phyloP scores from a whole-genome alignment of 23 red algal species.

The Agarophyton chilense region DNA sequence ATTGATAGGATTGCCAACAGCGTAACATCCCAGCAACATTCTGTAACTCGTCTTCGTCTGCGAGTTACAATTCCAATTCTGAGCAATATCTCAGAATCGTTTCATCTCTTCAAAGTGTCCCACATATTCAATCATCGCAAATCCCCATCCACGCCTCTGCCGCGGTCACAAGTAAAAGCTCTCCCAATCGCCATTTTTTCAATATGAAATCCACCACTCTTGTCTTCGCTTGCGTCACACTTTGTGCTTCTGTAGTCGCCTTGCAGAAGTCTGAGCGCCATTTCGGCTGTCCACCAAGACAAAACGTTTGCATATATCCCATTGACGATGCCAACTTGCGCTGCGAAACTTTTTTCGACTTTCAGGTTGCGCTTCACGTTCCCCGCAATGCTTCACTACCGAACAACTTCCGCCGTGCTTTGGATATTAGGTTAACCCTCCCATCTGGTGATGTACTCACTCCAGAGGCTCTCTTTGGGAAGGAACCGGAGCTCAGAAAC shows the following conservation, averaged over 20 bases:
- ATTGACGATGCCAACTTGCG: conserved; percentile 45
- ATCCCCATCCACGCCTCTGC: too few relatives aligned
- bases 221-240: background rate
- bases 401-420: background rate
- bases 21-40: too few relatives aligned
- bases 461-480: conserved; percentile 19
- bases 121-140: too few relatives aligned
- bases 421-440: conserved; percentile 33
- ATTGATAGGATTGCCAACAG: too few relatives aligned
- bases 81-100: too few relatives aligned
- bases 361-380: conserved; percentile 53
- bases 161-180: too few relatives aligned
- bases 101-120: too few relatives aligned
- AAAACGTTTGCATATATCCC: conserved; percentile 64
- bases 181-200: too few relatives aligned
- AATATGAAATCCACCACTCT: background rate
- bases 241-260: background rate
- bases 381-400: background rate
- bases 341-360: conserved; percentile 62
- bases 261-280: conserved; percentile 64
- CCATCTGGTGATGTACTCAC: conserved; percentile 37
- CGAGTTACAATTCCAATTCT: too few relatives aligned
- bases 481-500: conserved; percentile 25
- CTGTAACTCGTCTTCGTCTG: too few relatives aligned
- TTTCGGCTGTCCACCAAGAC: conserved; percentile 50